A percentile compares a stretch with the other conserved stretches of the same genome.
Evolutionary conservation across 2,329 filamentous ascomycete genomes (phyloP).

Genomic region (Aschersonia sp.): DNA sequence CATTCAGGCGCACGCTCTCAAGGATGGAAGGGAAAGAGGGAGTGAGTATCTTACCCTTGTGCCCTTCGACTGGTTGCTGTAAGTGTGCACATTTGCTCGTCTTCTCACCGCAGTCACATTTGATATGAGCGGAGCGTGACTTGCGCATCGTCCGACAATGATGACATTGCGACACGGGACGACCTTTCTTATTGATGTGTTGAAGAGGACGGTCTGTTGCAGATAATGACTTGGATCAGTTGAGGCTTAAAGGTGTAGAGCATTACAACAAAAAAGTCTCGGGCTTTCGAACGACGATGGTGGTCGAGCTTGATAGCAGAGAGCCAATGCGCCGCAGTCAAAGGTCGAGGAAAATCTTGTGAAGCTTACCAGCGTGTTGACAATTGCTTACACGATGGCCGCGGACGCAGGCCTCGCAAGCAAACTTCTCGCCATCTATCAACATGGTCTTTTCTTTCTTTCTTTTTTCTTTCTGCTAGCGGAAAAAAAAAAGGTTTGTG

Average conservation of each 20-base stretch:
- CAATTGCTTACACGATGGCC: slow-evolving; percentile 98
- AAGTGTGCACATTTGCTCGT: slow-evolving; percentile 54
- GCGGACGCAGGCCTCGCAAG: slow-evolving; percentile 94
- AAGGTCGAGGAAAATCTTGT: background rate
- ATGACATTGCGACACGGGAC: slow-evolving; percentile 92
- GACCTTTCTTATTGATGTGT: slow-evolving; percentile 95
- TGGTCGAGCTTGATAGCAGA: background rate
- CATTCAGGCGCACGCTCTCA: background rate
- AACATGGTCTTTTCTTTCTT: slow-evolving; percentile 32
- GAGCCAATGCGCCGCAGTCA: too few species aligned
- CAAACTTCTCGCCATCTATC: slow-evolving; percentile 92
- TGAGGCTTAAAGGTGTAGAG: too few species aligned
- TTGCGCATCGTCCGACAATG: slow-evolving; percentile 96
- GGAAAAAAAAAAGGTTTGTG: background rate
- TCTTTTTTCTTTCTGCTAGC: slow-evolving; percentile 17
- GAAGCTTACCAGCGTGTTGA: slow-evolving; percentile 73
- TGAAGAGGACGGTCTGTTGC: slow-evolving; percentile 69
- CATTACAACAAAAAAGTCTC: slow-evolving; percentile 2
- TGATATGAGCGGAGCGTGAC: slow-evolving; percentile 84
- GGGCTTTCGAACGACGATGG: background rate
- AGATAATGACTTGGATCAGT: background rate
- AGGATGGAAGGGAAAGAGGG: background rate
- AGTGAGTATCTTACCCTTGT: slow-evolving; percentile 34
- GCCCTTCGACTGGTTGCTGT: slow-evolving; percentile 40
- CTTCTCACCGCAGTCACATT: slow-evolving; percentile 95